These are phyloP conservation scores for Lipomyces yarrowii DNA, from an alignment of 1,139 yeast genomes.

Conservation along the genomic window DNA sequence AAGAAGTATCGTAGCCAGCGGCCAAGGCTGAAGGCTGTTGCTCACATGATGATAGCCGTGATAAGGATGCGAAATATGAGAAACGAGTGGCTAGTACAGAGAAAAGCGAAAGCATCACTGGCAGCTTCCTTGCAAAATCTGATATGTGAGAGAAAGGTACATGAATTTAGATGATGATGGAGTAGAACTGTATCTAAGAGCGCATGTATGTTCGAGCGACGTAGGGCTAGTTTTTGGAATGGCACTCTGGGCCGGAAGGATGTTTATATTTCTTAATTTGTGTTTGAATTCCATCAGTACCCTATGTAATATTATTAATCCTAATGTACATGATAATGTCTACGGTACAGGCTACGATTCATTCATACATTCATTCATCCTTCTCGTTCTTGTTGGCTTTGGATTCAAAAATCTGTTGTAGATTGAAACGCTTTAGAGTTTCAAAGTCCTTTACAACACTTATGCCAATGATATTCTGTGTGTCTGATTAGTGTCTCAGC, in stretches of 20 bases:
- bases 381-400: not conserved
- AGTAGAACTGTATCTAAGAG: not conserved
- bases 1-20: slow-evolving; percentile 9
- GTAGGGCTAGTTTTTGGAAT: not conserved
- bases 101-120: slow-evolving; percentile 2
- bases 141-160: not conserved
- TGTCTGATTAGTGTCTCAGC: not conserved
- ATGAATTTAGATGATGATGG: not conserved
- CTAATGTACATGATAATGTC: not conserved
- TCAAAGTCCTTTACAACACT: slow-evolving; percentile 73
- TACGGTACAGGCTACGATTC: not conserved
- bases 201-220: not conserved
- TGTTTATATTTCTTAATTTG: not conserved
- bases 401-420: slow-evolving; percentile 60
- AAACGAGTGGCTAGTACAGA: slow-evolving; percentile 9
- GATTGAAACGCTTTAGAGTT: slow-evolving; percentile 56
- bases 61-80: slow-evolving; percentile 19
- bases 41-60: slow-evolving; percentile 18
- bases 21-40: slow-evolving; percentile 30
- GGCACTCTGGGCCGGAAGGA: not conserved
- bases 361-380: not conserved
- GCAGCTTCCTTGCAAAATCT: slow-evolving; percentile 7
- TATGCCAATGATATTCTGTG: slow-evolving; percentile 68
- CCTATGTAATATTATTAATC: slow-evolving; percentile 2
- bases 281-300: not conserved